Conservation (phyloP, 2,329 filamentous ascomycete species). For the Tolypocladium guangdongense region DNA sequence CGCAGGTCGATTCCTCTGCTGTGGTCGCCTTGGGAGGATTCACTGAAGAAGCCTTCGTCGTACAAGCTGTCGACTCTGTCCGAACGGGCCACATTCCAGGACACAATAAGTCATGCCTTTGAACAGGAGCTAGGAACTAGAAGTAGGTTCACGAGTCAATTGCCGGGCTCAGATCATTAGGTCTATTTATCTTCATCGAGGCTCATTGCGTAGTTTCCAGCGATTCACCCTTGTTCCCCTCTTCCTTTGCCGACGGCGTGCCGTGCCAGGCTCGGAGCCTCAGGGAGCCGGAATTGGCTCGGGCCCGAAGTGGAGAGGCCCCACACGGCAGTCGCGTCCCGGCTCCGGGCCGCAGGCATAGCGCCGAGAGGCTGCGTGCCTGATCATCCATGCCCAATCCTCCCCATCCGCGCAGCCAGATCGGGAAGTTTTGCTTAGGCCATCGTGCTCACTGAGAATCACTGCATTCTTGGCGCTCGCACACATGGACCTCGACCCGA, state of each 20-base stretch:
- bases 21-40: too few species aligned
- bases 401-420: background rate
- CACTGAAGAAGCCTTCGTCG: too few species aligned
- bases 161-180: too few species aligned
- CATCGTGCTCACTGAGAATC: background rate
- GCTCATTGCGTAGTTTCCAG: background rate
- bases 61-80: too few species aligned
- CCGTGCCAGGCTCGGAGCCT: background rate
- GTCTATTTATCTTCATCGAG: background rate
- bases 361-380: background rate
- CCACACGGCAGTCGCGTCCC: background rate
- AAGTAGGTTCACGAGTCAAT: too few species aligned
- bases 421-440: background rate
- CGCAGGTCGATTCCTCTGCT: too few species aligned
- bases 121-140: too few species aligned
- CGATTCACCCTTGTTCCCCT: background rate
- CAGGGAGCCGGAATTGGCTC: background rate
- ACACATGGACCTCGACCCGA: background rate
- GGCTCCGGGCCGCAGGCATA: background rate
- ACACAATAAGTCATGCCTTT: too few species aligned
- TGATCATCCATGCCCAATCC: background rate
- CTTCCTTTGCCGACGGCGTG: background rate
- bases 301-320: background rate
- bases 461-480: too few species aligned
- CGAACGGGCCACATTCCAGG: too few species aligned